Conservation (phyloP, 2,329 filamentous ascomycete species). For the Claviceps capensis region DNA sequence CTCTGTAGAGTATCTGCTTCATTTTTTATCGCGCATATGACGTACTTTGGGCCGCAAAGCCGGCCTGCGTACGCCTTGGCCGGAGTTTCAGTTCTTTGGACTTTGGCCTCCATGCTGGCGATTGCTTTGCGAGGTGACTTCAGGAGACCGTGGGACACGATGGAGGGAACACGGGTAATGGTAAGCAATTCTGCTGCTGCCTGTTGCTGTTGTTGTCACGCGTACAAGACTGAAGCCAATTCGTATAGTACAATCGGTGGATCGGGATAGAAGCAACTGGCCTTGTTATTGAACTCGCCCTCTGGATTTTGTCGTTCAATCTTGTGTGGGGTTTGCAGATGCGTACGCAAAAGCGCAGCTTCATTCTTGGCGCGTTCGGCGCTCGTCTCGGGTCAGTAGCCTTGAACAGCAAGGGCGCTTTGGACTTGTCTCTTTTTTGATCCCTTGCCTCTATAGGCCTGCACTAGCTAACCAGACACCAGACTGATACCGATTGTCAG, state of each 20-base stretch:
- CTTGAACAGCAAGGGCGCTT: background rate
- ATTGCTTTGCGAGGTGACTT: background rate
- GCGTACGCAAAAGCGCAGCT: background rate
- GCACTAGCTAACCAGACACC: background rate
- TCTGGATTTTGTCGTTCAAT: constrained; percentile 4
- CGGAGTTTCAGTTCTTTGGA: constrained; percentile 2
- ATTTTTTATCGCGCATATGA: constrained; percentile 4
- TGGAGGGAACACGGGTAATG: background rate
- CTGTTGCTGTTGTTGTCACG: background rate
- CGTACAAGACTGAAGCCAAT: background rate
- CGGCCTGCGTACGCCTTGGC: constrained; percentile 3
- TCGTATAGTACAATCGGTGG: constrained; percentile 1
- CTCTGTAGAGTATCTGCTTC: constrained; percentile 4
- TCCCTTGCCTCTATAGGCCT: no score
- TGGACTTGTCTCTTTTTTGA: background rate
- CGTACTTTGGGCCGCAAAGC: constrained; percentile 4
- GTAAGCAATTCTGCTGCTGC: background rate
- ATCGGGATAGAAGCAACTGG: constrained; percentile 4
- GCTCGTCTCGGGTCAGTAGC: constrained; percentile 3
- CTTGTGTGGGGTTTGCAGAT: constrained; percentile 6
- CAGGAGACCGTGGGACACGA: background rate
- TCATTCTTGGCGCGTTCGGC: constrained; percentile 5
- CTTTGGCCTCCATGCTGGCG: background rate
- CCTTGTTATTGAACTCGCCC: constrained; percentile 2
- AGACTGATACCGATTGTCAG: constrained; percentile 1